Evolutionary conservation across 768 basidiomycete genomes (phyloP).

Genomic region (Filobasidium floriforme): DNA sequence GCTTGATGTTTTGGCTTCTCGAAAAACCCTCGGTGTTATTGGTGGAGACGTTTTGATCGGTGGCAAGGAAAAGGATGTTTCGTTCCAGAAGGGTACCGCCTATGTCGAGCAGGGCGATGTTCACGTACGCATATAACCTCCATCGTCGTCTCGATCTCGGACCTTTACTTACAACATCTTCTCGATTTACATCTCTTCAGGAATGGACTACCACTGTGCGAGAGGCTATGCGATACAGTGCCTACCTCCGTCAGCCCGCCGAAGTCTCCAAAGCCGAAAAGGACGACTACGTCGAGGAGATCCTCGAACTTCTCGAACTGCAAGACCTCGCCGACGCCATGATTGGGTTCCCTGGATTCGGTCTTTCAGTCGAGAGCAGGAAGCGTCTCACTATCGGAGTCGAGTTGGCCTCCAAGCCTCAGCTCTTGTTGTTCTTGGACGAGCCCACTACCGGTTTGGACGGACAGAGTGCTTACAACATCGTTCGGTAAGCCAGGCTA

Average conservation of each 20-base stretch:
- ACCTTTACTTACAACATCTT: not conserved
- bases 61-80: constrained; percentile 54
- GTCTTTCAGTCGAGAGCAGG: constrained; percentile 57
- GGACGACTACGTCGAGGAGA: constrained; percentile 61
- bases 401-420: constrained; percentile 77
- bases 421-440: constrained; percentile 74
- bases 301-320: constrained; percentile 74
- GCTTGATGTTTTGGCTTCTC: constrained; percentile 60
- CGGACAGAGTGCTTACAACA: constrained; percentile 45
- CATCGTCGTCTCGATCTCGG: not conserved
- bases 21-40: constrained; percentile 62
- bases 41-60: constrained; percentile 61
- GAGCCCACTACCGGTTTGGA: constrained; percentile 77
- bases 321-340: constrained; percentile 77
- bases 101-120: constrained; percentile 73
- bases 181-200: not conserved
- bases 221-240: constrained; percentile 73
- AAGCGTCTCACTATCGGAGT: constrained; percentile 82
- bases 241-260: constrained; percentile 65
- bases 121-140: constrained; percentile 45
- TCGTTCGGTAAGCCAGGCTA: constrained; percentile 31
- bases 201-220: constrained; percentile 66
- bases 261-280: constrained; percentile 63
- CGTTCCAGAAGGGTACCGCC: constrained; percentile 60
- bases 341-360: constrained; percentile 55